Evolutionary conservation across 352 stramenopile genomes (phyloP).

Genomic region (Pythium biforme): DNA sequence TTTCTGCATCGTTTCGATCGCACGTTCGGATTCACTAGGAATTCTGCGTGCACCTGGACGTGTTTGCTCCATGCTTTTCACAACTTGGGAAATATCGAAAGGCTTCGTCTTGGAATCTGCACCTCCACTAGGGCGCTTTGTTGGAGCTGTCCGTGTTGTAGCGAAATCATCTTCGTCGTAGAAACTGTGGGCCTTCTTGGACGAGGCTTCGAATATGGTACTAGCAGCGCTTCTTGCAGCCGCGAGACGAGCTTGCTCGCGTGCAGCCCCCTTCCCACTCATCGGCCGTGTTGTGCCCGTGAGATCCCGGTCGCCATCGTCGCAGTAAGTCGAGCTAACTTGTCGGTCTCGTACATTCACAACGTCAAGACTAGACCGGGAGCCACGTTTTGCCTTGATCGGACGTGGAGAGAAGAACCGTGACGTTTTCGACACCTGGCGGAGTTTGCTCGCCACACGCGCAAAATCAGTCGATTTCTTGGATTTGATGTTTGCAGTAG

Average conservation of each 20-base stretch:
- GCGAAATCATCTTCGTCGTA: conserved; percentile 67
- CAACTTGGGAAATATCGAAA: conserved; percentile 68
- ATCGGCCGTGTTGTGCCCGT: conserved; percentile 32
- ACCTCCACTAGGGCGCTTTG: background rate
- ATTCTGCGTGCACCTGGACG: conserved; percentile 16
- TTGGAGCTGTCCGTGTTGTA: conserved; percentile 21
- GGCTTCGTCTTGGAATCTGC: conserved; percentile 23
- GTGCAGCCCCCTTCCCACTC: conserved; percentile 59
- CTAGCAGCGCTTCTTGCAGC: conserved; percentile 46
- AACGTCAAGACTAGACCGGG: background rate
- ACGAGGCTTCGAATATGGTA: conserved; percentile 37
- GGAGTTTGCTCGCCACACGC: conserved; percentile 65
- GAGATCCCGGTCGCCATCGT: background rate
- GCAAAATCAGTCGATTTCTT: conserved; percentile 67
- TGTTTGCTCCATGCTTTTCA: conserved; percentile 46
- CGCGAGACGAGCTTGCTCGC: conserved; percentile 38
- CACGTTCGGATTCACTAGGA: background rate
- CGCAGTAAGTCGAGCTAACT: background rate
- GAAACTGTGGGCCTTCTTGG: conserved; percentile 70
- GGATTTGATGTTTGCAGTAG: conserved; percentile 50
- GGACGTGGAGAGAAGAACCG: conserved; percentile 53
- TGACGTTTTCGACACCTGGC: conserved; percentile 49
- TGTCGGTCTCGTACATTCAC: background rate
- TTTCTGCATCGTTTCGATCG: background rate
- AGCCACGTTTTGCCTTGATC: conserved; percentile 16